These are phyloP conservation scores for Penicillium canariense DNA, from an alignment of 495 filamentous ascomycete species.

Conservation along the genomic window DNA sequence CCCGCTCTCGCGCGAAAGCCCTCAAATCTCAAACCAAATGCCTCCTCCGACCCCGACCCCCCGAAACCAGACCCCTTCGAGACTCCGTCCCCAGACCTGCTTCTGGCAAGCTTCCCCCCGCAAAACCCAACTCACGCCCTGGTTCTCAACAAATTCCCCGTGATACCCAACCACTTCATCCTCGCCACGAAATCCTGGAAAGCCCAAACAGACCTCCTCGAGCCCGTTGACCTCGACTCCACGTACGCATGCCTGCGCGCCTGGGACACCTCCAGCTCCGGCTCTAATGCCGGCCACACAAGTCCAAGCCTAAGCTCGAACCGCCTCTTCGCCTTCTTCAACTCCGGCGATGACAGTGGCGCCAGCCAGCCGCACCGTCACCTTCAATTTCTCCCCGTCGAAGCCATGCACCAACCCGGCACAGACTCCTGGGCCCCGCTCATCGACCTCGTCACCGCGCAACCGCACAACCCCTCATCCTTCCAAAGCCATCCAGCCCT, in stretches of 20 bases:
- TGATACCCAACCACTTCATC: slow-evolving; percentile 79
- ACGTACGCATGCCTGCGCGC: slow-evolving; percentile 63
- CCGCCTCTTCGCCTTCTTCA: slow-evolving; percentile 76
- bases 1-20: slow-evolving; percentile 75
- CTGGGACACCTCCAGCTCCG: slow-evolving; percentile 41
- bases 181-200: slow-evolving; percentile 66
- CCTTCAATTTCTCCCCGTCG: slow-evolving; percentile 72
- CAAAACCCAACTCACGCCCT: slow-evolving; percentile 58
- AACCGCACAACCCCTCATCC: slow-evolving; percentile 17
- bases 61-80: slow-evolving; percentile 71
- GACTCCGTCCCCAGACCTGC: slow-evolving; percentile 58
- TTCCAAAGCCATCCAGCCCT: slow-evolving; percentile 33
- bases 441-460: slow-evolving; percentile 43
- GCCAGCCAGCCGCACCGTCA: slow-evolving; percentile 80
- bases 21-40: slow-evolving; percentile 41
- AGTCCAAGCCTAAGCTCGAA: background rate
- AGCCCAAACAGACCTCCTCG: slow-evolving; percentile 66
- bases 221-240: slow-evolving; percentile 61
- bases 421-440: slow-evolving; percentile 51
- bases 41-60: slow-evolving; percentile 21
- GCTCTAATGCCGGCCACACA: background rate
- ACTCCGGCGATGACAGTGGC: slow-evolving; percentile 73
- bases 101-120: slow-evolving; percentile 56
- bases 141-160: slow-evolving; percentile 79
- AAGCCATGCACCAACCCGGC: slow-evolving; percentile 58